A percentile compares a stretch with the other conserved stretches of the same genome.
Conservation (phyloP, 1,284 basidiomycete species). For the Apiotrichum gracile region DNA sequence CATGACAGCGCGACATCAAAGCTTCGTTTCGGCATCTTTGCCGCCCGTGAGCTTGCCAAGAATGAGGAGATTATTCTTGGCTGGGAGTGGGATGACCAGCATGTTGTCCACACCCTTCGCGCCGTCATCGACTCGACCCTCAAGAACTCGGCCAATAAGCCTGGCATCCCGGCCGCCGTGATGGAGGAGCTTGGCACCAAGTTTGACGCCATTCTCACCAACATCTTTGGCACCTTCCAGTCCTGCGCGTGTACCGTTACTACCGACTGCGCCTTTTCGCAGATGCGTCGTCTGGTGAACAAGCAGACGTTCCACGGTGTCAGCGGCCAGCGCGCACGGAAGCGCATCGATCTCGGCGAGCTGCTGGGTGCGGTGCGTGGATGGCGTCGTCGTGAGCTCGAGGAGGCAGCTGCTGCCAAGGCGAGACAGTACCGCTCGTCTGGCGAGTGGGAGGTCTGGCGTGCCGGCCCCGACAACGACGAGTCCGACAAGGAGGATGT, state of each 20-base stretch:
- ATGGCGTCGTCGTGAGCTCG: constrained; percentile 50
- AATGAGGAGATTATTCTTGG: constrained; percentile 84
- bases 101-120: constrained; percentile 70
- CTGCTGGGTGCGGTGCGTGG: constrained; percentile 63
- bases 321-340: constrained; percentile 17
- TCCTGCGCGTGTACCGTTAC: constrained; percentile 68
- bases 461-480: constrained; percentile 6
- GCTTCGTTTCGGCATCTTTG: constrained; percentile 77
- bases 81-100: constrained; percentile 96
- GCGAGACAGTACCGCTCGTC: constrained; percentile 12
- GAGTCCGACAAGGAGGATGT: background rate
- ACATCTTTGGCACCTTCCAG: constrained; percentile 66
- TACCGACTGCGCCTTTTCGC: constrained; percentile 60
- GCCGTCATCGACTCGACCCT: constrained; percentile 27
- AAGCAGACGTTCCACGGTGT: constrained; percentile 18
- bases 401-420: constrained; percentile 32
- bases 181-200: constrained; percentile 50
- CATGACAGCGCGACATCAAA: constrained; percentile 37
- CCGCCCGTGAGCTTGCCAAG: constrained; percentile 65
- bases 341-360: constrained; percentile 57
- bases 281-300: constrained; percentile 59
- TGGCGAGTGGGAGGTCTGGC: constrained; percentile 20
- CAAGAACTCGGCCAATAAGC: constrained; percentile 17
- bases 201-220: constrained; percentile 65
- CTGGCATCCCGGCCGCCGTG: constrained; percentile 15